These are phyloP conservation scores for Hanseniaspora taiwanica DNA, from an alignment of 805 yeast species.

Conservation along the genomic window DNA sequence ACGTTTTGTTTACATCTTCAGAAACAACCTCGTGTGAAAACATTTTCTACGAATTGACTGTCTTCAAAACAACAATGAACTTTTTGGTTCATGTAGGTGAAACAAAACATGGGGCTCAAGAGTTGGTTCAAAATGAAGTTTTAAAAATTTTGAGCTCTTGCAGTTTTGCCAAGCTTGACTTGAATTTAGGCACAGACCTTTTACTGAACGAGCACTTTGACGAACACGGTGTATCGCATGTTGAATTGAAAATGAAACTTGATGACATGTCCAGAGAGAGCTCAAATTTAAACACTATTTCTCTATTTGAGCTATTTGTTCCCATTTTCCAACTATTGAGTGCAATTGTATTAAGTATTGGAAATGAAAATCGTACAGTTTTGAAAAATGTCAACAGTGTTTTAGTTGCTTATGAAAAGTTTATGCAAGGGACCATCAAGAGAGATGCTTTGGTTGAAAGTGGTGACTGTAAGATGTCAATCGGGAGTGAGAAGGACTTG, in stretches of 20 bases:
- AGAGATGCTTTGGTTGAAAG: constrained; percentile 32
- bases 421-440: constrained; percentile 51
- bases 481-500: constrained; percentile 23
- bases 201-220: constrained; percentile 26
- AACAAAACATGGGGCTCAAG: constrained; percentile 63
- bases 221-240: constrained; percentile 18
- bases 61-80: constrained; percentile 58
- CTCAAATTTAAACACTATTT: constrained; percentile 25
- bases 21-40: constrained; percentile 35
- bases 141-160: constrained; percentile 48
- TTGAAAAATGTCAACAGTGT: constrained; percentile 39
- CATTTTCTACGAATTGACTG: constrained; percentile 59
- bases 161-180: constrained; percentile 51
- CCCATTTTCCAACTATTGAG: constrained; percentile 64
- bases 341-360: constrained; percentile 59
- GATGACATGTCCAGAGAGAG: constrained; percentile 36
- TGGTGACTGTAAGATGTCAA: constrained; percentile 14
- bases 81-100: constrained; percentile 65
- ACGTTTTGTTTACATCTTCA: constrained; percentile 23
- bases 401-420: constrained; percentile 36
- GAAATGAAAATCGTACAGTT: constrained; percentile 56
- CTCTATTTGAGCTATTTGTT: constrained; percentile 53
- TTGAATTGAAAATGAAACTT: constrained; percentile 34
- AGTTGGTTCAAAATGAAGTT: constrained; percentile 59
- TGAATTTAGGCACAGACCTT: constrained; percentile 60